Base-by-base conservation (phyloP, 345 rosid genomes). In the Eutrema heterophyllum region DNA sequence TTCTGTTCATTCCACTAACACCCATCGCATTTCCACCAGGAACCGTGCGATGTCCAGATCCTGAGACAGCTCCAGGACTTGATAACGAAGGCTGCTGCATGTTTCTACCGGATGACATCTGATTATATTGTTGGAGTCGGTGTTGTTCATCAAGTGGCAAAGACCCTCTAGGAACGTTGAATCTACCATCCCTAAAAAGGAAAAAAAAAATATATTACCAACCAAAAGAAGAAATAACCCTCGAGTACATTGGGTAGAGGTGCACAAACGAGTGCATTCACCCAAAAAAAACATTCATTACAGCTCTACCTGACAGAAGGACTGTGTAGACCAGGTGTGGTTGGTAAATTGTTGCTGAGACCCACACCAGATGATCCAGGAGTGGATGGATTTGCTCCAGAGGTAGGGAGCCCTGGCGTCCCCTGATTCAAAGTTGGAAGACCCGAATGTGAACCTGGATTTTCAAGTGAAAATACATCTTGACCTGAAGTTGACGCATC, bases 111-210 rank as follows among this genome's bases (percentile, higher is more conserved):
- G 97, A 73, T 61, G 86, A 33, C 85, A 85, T 82, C 78, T 89
- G 97, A 82, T 84, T 86, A 72, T 73, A 75, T 49, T 84, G 96
- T 67, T 84, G 97, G 81, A 84, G 77, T 73, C 91, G 81, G 63
- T 89, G 97, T 71, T 89, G 98, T 81, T 96, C 98, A 59, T 90
- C 95, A 75, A 68, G 86, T 35, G 88, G 91, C 64, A 86, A 83
- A 82, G 96, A 81, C 59, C 89, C 74, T 79, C 89, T 84, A 53
- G 89, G 88, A 83, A 84, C 88, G 83, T 59, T 81, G 75, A 74
- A 87, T 80, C 93, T 88, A 73, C 89, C 82, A 78, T 90, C 93
- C 92, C 96, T 89, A 43, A 29, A 80, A 60, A 68, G 65, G 8
- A 9, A 72, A 53, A 9, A 72, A 53, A 29, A 72, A 56, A 45